These are phyloP conservation scores for Botrytis sinoallii DNA, from an alignment of 2,329 filamentous ascomycete species.

Conservation along the genomic window DNA sequence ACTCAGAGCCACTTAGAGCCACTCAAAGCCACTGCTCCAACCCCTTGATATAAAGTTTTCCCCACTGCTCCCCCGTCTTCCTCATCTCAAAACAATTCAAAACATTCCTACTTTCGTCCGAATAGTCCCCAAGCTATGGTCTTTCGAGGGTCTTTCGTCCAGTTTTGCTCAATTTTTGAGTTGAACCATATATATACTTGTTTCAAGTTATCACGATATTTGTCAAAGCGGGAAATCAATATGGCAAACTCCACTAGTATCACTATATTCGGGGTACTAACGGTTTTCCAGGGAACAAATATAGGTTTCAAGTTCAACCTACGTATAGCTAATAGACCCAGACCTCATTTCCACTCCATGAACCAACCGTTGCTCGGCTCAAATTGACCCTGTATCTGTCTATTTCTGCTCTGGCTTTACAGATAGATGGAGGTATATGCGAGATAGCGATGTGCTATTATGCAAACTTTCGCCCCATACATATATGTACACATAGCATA, in stretches of 20 bases:
- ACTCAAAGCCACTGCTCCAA: neutral
- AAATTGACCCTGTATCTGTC: neutral
- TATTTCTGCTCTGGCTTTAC: neutral
- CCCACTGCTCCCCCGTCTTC: neutral
- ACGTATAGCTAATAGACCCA: neutral
- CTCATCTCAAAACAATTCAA: neutral
- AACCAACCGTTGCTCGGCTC: neutral
- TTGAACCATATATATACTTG: neutral
- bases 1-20: neutral
- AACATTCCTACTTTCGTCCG: neutral
- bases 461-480: neutral
- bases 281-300: neutral
- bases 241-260: neutral
- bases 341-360: conserved; percentile 4
- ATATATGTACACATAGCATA: neutral
- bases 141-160: neutral
- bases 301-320: neutral
- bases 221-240: neutral
- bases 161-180: neutral
- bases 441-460: neutral
- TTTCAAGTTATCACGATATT: neutral
- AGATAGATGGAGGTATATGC: neutral
- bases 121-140: neutral
- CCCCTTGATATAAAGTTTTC: conserved; percentile 6
- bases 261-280: neutral